These are phyloP conservation scores for Astragalus membranaceus DNA, from an alignment of 306 rosid genomes.

Conservation along the genomic window DNA sequence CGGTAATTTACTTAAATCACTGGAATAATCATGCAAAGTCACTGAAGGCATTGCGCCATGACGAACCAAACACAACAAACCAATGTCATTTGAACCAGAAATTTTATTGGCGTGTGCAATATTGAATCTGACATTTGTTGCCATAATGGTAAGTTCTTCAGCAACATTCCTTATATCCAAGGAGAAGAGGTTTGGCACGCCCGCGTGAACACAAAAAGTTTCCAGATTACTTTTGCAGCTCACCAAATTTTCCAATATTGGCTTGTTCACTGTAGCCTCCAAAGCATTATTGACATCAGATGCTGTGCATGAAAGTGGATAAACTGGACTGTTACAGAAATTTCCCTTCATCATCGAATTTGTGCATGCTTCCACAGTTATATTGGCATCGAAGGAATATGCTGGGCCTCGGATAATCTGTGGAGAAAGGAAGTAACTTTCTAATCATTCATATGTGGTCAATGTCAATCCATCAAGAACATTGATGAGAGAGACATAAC, in stretches of 20 bases:
- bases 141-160: slow-evolving; percentile 58
- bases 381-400: slow-evolving; percentile 67
- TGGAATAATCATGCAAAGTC: slow-evolving; percentile 55
- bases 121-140: slow-evolving; percentile 43
- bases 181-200: slow-evolving; percentile 41
- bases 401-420: slow-evolving; percentile 73
- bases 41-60: slow-evolving; percentile 82
- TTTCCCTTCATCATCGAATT: slow-evolving; percentile 62
- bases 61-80: slow-evolving; percentile 64
- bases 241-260: slow-evolving; percentile 31
- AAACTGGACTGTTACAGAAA: slow-evolving; percentile 75
- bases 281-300: slow-evolving; percentile 32
- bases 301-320: slow-evolving; percentile 61
- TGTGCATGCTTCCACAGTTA: slow-evolving; percentile 81
- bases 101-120: slow-evolving; percentile 27
- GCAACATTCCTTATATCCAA: slow-evolving; percentile 60
- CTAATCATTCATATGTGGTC: background rate
- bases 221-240: slow-evolving; percentile 52
- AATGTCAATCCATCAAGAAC: background rate
- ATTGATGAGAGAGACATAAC: background rate
- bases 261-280: slow-evolving; percentile 21
- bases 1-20: slow-evolving; percentile 47
- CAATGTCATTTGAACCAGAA: slow-evolving; percentile 34
- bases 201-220: slow-evolving; percentile 53
- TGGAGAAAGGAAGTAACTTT: slow-evolving; percentile 18